These are phyloP conservation scores for Pochonia chlamydosporia DNA, from an alignment of 2,329 filamentous ascomycete species.

Conservation along the genomic window DNA sequence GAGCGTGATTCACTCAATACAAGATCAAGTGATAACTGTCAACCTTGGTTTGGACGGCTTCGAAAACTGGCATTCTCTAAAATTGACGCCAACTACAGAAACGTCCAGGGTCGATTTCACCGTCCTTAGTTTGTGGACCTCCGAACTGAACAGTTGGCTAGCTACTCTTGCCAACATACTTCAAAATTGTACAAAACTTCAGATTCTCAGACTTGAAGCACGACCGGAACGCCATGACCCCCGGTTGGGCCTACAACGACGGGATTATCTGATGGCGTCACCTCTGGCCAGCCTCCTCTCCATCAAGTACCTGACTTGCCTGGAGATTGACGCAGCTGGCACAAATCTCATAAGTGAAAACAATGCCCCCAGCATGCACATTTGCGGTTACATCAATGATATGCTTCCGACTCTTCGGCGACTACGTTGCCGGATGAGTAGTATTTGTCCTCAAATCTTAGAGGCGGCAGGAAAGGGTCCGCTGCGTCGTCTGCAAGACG, in stretches of 20 bases:
- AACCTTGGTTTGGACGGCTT: constrained; percentile 5
- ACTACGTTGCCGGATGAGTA: constrained; percentile 9
- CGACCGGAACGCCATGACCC: constrained; percentile 7
- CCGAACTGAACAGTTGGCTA: constrained; percentile 2
- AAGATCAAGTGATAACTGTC: constrained; percentile 1
- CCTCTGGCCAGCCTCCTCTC: constrained; percentile 6
- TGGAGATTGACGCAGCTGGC: constrained; percentile 9
- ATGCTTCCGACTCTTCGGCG: constrained; percentile 8
- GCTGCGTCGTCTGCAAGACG: constrained; percentile 2
- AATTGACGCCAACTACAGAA: neutral
- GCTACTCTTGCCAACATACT: constrained; percentile 6
- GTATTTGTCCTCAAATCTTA: constrained; percentile 7
- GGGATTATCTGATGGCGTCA: constrained; percentile 7
- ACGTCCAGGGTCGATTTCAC: neutral
- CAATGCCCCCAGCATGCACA: constrained; percentile 2
- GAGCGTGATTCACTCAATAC: constrained; percentile 5
- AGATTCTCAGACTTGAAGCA: constrained; percentile 5
- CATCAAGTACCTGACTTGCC: constrained; percentile 7
- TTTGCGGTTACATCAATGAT: constrained; percentile 5
- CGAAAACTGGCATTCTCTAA: constrained; percentile 7
- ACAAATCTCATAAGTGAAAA: constrained; percentile 1
- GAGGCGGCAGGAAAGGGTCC: neutral
- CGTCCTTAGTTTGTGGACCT: constrained; percentile 4
- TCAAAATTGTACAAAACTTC: constrained; percentile 8
- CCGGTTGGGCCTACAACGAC: neutral